Percentiles rank a stretch among this genome's conserved stretches.
These are phyloP conservation scores for Pezizomycotina sp. DNA, from an alignment of 2,329 filamentous ascomycete species.

Conservation along the genomic window DNA sequence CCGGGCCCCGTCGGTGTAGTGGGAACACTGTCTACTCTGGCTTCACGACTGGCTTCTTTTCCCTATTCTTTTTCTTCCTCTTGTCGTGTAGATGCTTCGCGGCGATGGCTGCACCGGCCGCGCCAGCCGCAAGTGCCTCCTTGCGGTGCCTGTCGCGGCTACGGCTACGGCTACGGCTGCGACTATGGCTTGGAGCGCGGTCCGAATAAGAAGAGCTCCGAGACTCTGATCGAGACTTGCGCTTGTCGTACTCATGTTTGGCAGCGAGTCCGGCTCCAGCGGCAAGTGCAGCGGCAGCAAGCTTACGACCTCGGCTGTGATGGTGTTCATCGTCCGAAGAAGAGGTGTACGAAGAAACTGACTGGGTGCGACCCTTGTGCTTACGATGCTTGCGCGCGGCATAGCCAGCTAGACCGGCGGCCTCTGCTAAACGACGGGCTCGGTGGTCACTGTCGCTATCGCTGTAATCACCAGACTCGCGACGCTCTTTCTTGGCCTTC, in stretches of 20 bases:
- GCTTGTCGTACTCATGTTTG: conserved; percentile 17
- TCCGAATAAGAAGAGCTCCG: conserved; percentile 9
- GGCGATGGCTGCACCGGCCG: conserved; percentile 16
- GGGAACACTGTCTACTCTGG: conserved; percentile 17
- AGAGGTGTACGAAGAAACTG: conserved; percentile 10
- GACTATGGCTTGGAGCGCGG: conserved; percentile 4
- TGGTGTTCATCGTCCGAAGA: conserved; percentile 13
- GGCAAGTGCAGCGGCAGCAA: conserved; percentile 10
- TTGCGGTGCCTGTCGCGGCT: conserved; percentile 16
- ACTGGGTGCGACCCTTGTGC: conserved; percentile 8
- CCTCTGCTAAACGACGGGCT: conserved; percentile 11
- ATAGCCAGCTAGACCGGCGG: conserved; percentile 16
- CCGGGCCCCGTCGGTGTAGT: conserved; percentile 13
- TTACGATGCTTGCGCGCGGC: conserved; percentile 9
- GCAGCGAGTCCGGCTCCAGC: conserved; percentile 15
- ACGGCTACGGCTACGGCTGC: conserved; percentile 8
- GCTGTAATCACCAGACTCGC: no score
- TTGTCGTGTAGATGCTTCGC: conserved; percentile 19
- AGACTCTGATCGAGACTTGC: conserved; percentile 5
- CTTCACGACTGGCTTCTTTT: conserved; percentile 10
- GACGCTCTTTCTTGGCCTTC: no score
- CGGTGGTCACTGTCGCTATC: no score
- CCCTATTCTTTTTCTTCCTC: conserved; percentile 11
- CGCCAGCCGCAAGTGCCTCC: conserved; percentile 15
- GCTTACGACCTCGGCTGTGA: conserved; percentile 10